Percentiles rank a stretch among this genome's conserved stretches.
Evolutionary conservation across 1,284 basidiomycete genomes (phyloP).

Genomic region (Ganoderma leucocontextum): DNA sequence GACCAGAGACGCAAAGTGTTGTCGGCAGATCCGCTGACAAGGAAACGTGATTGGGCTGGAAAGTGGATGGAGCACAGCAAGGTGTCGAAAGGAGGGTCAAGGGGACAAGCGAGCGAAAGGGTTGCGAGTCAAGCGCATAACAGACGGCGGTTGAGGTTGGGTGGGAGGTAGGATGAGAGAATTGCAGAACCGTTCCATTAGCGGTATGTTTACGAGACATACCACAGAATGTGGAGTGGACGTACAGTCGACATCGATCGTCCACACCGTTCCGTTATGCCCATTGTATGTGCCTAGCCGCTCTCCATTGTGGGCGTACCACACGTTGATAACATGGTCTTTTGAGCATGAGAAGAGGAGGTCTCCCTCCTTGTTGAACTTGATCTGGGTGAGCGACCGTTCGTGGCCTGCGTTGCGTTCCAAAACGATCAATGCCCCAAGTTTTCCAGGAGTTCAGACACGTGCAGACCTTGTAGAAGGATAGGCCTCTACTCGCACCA

Average conservation of each 20-base stretch:
- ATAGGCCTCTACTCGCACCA: slow-evolving; percentile 40
- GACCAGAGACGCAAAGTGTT: slow-evolving; percentile 95
- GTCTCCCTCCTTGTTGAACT: slow-evolving; percentile 97
- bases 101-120: slow-evolving; percentile 12
- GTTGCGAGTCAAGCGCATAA: slow-evolving; percentile 5
- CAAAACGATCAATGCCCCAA: slow-evolving; percentile 3
- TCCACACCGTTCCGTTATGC: slow-evolving; percentile 97
- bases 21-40: slow-evolving; percentile 91
- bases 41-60: slow-evolving; percentile 83
- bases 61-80: slow-evolving; percentile 2
- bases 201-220: background rate
- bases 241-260: slow-evolving; percentile 94
- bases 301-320: slow-evolving; percentile 99
- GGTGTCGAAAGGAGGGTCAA: background rate
- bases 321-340: slow-evolving; percentile 95
- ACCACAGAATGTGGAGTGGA: slow-evolving; percentile 31
- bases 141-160: background rate
- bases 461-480: slow-evolving; percentile 43
- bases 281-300: slow-evolving; percentile 96
- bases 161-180: background rate
- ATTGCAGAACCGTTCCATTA: background rate
- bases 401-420: slow-evolving; percentile 79
- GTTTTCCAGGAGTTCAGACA: background rate
- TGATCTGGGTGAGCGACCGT: slow-evolving; percentile 97
- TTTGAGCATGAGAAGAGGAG: slow-evolving; percentile 96